Base-by-base conservation (phyloP, 2,329 filamentous ascomycete genomes). In the Coleophoma crateriformis region DNA sequence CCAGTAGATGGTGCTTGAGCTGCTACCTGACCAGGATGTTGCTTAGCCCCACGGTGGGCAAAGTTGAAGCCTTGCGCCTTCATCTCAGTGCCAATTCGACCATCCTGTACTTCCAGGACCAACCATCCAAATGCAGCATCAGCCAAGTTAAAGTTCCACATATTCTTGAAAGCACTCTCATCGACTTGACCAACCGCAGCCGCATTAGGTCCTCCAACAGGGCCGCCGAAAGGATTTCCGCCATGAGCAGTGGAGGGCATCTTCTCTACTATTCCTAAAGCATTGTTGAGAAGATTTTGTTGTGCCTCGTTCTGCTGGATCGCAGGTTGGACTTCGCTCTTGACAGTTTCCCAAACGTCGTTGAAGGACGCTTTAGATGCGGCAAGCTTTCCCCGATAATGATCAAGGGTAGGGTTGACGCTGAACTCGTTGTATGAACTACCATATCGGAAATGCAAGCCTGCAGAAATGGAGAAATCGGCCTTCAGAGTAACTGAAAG, bases 371-470 rank as follows among this genome's bases (percentile, higher is more conserved):
- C 92, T 72, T 96, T 97, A 45, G 92, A 97, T 12, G 94, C 94
- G 46, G 94, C 92, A 48, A 99, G 84, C 78, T 99, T 99, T 66
- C 94, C 95, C 52, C 95, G 90, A 71, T 99, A 99, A 71, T 99
- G 94, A 63, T 99, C 94, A 49, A 99, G 77, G 0, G 92, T 96
- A 3, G 94, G 95, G 68, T 99, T 99, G 65, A 99, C 94, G 57
- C 91, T 96, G 72, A 99, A 99, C 68, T 99, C 95, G 71, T 99
- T 99, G 78, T 99, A 99, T 1, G 95, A 99, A 69, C 92, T 97
- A 57, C 95, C 94, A 61, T 99, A 99, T 57, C 94, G 82, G 84
- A 99, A 99, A 71, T 99, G 94, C 27, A 99, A 84, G 62, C 94
- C 94, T 45, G 94, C 94, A 11, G 94, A 99, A 64, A 99, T 86